Base-by-base conservation (phyloP, 2,329 filamentous ascomycete genomes). In the Teratosphaeria pseudoeucalypti region DNA sequence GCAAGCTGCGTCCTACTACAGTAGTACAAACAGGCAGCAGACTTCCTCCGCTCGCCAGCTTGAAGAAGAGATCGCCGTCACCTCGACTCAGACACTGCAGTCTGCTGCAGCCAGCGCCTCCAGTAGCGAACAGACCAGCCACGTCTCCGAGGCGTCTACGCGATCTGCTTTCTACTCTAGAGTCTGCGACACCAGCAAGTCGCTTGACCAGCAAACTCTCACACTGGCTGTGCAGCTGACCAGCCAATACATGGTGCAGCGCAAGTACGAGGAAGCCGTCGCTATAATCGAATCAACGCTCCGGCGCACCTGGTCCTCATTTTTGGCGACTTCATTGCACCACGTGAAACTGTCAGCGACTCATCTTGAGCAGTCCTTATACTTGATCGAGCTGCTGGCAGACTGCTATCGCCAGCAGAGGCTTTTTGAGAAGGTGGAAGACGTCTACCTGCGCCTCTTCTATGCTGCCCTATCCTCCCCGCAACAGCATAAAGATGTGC, bases 221-320 rank as follows among this genome's bases (percentile, higher is more conserved):
- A 71, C 71, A 2, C 72, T 78, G 2, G 71, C 74, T 0, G 73
- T 74, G 63, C 75, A 71, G 57, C 68, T 80, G 11, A 70, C 74
- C 3, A 63, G 63, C 26, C 66, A 76, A 39, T 79, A 80, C 66
- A 74, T 77, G 27, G 73, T 74, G 3, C 76, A 80, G 67, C 74
- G 74, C 61, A 73, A 78, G 37, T 81, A 75, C 71, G 72, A 72
- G 3, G 76, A 80, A 58, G 78, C 79, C 3, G 76, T 77, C 27
- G 72, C 69, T 0, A 68, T 79, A n/a, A 72, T 80, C 39, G 77
- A 78, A 57, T 70, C 70, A 26, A 75, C 79, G 10, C 67, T 82
- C 34, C 72, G 74, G 47, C 70, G 72, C 5, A 74, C 77, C 3
- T 81, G 79, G 79, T 72, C 75, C 1, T 74, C 74, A 0, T 72